Conservation (phyloP, 306 rosid genomes). For the Quercus engelmannii region DNA sequence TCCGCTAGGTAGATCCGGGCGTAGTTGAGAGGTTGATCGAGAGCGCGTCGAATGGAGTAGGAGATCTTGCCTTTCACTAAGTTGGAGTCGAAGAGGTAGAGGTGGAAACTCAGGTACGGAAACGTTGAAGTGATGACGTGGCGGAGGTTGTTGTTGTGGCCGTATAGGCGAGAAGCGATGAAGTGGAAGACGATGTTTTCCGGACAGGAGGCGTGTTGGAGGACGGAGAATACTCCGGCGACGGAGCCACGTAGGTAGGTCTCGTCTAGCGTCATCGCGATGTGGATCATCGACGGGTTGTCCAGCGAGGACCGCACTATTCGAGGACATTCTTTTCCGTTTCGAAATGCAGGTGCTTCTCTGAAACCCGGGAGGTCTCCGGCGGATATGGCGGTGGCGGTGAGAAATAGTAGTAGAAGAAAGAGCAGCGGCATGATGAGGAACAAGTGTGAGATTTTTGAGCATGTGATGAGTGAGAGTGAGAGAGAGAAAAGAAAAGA, state of each 20-base stretch:
- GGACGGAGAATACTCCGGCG: constrained; percentile 80
- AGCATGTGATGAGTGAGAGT: neutral
- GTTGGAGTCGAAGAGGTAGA: constrained; percentile 71
- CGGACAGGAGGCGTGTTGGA: constrained; percentile 86
- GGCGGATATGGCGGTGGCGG: constrained; percentile 1
- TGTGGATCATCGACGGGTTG: constrained; percentile 62
- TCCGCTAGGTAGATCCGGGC: constrained; percentile 87
- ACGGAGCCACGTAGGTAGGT: constrained; percentile 90
- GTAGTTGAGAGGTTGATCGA: constrained; percentile 90
- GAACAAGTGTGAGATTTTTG: too few species aligned
- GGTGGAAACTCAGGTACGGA: constrained; percentile 65
- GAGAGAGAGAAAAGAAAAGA: neutral
- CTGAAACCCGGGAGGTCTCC: constrained; percentile 45
- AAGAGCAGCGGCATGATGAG: neutral
- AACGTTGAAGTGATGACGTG: constrained; percentile 63
- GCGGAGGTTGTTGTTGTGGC: constrained; percentile 52
- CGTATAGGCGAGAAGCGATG: constrained; percentile 41
- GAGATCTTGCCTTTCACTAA: constrained; percentile 82
- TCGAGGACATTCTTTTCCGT: constrained; percentile 59
- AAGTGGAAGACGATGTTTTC: constrained; percentile 84
- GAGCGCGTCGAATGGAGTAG: constrained; percentile 72
- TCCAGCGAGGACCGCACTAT: constrained; percentile 25
- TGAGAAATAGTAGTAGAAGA: constrained; percentile 1
- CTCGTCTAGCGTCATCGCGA: constrained; percentile 80
- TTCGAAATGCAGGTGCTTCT: constrained; percentile 89